Percentiles rank a stretch among this genome's conserved stretches.
Conservation (phyloP, 2,329 filamentous ascomycete species). For the Xylariaceae sp. region DNA sequence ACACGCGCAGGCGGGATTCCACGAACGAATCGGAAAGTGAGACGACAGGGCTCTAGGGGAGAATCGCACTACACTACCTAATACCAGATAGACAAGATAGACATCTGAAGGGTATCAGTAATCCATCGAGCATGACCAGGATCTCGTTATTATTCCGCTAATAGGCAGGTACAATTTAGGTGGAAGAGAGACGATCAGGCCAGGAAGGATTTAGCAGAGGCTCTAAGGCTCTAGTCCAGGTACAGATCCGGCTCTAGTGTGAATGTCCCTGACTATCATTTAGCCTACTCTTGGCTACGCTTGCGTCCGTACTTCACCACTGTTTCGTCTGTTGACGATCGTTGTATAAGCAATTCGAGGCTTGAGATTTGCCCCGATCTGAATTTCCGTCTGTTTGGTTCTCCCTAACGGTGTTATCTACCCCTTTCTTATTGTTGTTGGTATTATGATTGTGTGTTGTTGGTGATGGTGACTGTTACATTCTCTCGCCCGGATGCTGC, state of each 20-base stretch:
- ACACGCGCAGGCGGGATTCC: conserved; percentile 1
- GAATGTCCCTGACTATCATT: not conserved
- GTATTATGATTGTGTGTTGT: not conserved
- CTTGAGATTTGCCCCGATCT: too few species aligned
- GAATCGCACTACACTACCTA: not conserved
- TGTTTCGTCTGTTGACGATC: not conserved
- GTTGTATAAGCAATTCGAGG: too few species aligned
- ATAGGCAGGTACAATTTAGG: too few species aligned
- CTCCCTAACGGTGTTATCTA: too few species aligned
- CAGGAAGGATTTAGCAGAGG: not conserved
- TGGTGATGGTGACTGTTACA: conserved; percentile 10
- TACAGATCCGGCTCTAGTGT: not conserved
- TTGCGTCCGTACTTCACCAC: not conserved
- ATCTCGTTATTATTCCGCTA: too few species aligned
- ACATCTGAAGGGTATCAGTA: too few species aligned
- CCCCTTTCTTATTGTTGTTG: too few species aligned
- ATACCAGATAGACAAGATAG: not conserved
- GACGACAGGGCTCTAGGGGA: not conserved
- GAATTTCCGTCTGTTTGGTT: too few species aligned
- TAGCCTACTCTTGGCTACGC: not conserved
- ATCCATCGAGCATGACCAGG: too few species aligned
- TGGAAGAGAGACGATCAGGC: too few species aligned
- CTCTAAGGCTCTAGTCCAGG: not conserved
- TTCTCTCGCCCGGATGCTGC: conserved; percentile 1
- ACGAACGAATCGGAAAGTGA: conserved; percentile 13